Conservation (phyloP, 768 basidiomycete species). For the Sutorius australiensis region DNA sequence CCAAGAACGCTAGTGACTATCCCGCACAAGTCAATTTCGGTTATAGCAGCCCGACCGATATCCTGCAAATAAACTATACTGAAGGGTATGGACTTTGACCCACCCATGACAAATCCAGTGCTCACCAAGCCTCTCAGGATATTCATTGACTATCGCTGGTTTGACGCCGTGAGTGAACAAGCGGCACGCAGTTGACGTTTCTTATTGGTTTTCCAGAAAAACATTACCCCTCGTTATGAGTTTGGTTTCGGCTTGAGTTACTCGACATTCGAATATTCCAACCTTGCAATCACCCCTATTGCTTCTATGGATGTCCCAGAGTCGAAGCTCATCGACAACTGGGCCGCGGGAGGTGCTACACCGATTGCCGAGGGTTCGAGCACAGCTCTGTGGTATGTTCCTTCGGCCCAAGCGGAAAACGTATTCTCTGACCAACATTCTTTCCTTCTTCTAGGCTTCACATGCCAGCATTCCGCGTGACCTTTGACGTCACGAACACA, state of each 20-base stretch:
- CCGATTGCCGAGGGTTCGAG: constrained; percentile 56
- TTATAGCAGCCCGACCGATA: constrained; percentile 21
- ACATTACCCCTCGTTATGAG: constrained; percentile 77
- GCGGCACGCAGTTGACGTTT: background rate
- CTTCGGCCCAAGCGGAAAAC: background rate
- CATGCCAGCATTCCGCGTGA: constrained; percentile 56
- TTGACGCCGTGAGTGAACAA: constrained; percentile 54
- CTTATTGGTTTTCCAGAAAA: constrained; percentile 37
- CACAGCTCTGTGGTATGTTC: constrained; percentile 52
- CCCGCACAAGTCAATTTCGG: constrained; percentile 37
- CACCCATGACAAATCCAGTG: background rate
- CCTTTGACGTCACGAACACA: constrained; percentile 63
- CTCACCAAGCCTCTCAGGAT: constrained; percentile 33
- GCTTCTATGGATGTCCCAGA: constrained; percentile 30
- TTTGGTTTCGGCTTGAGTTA: constrained; percentile 92
- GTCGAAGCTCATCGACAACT: constrained; percentile 38
- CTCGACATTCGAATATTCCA: constrained; percentile 71
- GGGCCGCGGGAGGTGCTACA: constrained; percentile 57
- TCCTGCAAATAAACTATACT: constrained; percentile 55
- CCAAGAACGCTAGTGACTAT: constrained; percentile 52
- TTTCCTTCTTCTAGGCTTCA: constrained; percentile 48
- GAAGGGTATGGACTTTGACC: constrained; percentile 37
- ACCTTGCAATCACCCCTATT: constrained; percentile 48
- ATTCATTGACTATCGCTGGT: constrained; percentile 69
- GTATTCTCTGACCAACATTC: background rate